Base-by-base conservation (phyloP, 1,284 basidiomycete genomes). In the Puccinia polysora region DNA sequence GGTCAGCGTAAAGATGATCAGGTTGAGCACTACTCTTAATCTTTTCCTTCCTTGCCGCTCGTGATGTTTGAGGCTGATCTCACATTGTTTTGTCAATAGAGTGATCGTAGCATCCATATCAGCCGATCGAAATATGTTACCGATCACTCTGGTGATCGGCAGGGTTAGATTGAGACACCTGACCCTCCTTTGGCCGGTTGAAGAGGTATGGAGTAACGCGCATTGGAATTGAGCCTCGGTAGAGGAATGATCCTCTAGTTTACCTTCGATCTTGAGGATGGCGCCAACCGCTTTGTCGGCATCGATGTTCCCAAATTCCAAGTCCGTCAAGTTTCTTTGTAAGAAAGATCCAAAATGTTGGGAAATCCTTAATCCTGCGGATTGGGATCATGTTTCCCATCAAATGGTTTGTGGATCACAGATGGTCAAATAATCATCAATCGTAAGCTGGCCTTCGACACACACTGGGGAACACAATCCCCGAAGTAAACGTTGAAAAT, bases 111-210 rank as follows among this genome's bases (percentile, higher is more conserved):
- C 85, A 76, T 98, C 95, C 82, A 94, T 84, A 81, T 99, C 96
- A 28, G 93, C 93, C 79, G 84, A 91, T 65, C 90, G 86, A 83
- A 95, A 99, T 4, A 98, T 88, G 78, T 91, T 96, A 18, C 88
- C 91, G 12, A 94, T 90, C 72, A 97, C 81, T 58, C 87, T 85
- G 1, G 88, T 89, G 1, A 93, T 87, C 34, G 88, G 88, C 63
- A 97, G 80, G 0, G 88, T 89, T 23, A 97, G 81, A 78, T 98
- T 99, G 79, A 89, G 85, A 53, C 87, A 86, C 65, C 96, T 84
- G 40, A 97, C 94, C 73, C 92, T 84, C 32, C 96, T 84, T 78
- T 91, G 84, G 4, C 96, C 96, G 3, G 82, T 81, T 0, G 84
- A 80, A 1, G 87, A 88, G 1, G 96, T 98, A 79, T 98, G 94